A percentile compares a stretch with the other conserved stretches of the same genome.
These are phyloP conservation scores for Aureobasidium sp. DNA, from an alignment of 2,329 filamentous ascomycete genomes.

Conservation along the genomic window DNA sequence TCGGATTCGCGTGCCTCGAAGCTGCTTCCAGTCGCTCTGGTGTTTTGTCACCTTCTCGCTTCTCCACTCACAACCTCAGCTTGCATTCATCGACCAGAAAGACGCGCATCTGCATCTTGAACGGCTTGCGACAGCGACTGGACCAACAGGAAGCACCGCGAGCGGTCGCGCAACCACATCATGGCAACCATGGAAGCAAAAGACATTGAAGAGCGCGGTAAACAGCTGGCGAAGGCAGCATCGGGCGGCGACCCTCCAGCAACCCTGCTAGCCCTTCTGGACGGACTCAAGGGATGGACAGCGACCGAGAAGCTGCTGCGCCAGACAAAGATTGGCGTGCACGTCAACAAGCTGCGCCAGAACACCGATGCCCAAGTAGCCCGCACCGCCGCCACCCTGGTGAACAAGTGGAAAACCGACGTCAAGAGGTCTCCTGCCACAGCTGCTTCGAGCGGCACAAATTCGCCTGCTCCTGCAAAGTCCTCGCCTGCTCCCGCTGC, in stretches of 20 bases:
- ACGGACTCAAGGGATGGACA: constrained; percentile 69
- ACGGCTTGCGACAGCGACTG: background rate
- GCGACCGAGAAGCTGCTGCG: constrained; percentile 86
- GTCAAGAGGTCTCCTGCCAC: constrained; percentile 48
- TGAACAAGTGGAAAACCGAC: constrained; percentile 77
- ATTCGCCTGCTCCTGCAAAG: constrained; percentile 30
- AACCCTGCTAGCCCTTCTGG: constrained; percentile 65
- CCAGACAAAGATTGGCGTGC: constrained; percentile 83
- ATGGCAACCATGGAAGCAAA: constrained; percentile 61
- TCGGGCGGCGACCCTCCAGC: constrained; percentile 64
- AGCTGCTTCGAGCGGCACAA: constrained; percentile 32
- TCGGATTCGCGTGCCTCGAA: background rate
- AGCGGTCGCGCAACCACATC: background rate
- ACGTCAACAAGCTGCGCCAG: constrained; percentile 75
- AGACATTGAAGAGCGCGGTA: constrained; percentile 69
- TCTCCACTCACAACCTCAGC: background rate
- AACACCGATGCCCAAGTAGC: constrained; percentile 69
- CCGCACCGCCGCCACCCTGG: constrained; percentile 69
- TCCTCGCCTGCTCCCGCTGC: constrained; percentile 29
- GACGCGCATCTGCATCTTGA: background rate
- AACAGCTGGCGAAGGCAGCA: constrained; percentile 72
- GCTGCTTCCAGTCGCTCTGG: background rate
- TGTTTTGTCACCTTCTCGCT: background rate
- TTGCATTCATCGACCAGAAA: background rate
- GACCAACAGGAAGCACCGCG: background rate